Conservation (phyloP, 2,329 filamentous ascomycete species). For the Chaetothyriales sp. region DNA sequence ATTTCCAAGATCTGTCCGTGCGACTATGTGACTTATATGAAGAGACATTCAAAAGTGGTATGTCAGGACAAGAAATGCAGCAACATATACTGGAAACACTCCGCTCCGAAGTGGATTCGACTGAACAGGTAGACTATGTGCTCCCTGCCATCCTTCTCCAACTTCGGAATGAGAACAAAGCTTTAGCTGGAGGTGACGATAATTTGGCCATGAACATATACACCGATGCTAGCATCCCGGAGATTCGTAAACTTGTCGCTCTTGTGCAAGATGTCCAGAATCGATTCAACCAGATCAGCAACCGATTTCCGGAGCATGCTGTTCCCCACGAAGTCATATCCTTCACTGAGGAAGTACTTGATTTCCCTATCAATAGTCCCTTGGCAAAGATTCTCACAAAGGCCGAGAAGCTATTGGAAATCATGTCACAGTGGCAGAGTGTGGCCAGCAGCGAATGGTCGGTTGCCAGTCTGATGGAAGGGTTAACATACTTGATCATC, state of each 20-base stretch:
- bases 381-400: conserved; percentile 75
- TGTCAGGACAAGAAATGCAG: conserved; percentile 21
- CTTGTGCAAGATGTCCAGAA: conserved; percentile 55
- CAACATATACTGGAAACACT: conserved; percentile 19
- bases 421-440: conserved; percentile 87
- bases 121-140: conserved; percentile 24
- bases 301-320: conserved; percentile 57
- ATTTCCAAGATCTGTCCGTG: conserved; percentile 44
- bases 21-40: conserved; percentile 49
- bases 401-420: conserved; percentile 72
- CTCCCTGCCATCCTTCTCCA: conserved; percentile 54
- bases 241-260: conserved; percentile 59
- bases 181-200: conserved; percentile 27
- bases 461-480: conserved; percentile 56
- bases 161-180: conserved; percentile 47
- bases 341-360: conserved; percentile 60
- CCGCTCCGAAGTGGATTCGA: conserved; percentile 4
- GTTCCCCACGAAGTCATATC: conserved; percentile 65
- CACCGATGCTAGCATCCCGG: conserved; percentile 59
- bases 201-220: conserved; percentile 71
- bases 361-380: conserved; percentile 66
- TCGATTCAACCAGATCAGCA: conserved; percentile 57
- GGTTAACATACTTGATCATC: conserved; percentile 67
- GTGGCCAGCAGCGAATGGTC: conserved; percentile 73
- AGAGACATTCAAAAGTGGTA: conserved; percentile 26